Evolutionary conservation across 1,284 basidiomycete genomes (phyloP).

Genomic region (Ustilago vetiveriae): DNA sequence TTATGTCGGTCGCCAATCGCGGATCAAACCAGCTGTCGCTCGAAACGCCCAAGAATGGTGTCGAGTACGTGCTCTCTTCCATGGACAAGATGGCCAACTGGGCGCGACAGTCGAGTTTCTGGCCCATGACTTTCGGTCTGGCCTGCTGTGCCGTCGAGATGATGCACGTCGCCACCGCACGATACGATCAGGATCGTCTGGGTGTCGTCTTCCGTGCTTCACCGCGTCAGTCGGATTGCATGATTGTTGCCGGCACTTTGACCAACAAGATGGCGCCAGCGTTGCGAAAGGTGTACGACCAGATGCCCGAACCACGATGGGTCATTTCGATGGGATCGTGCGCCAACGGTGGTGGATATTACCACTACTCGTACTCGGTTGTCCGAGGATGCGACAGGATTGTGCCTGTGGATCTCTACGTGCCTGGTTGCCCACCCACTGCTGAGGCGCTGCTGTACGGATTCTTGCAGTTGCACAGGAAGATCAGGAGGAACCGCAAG

Average conservation of each 20-base stretch:
- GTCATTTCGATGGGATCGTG: conserved; percentile 99
- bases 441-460: conserved; percentile 83
- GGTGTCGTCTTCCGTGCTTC: conserved; percentile 98
- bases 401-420: conserved; percentile 89
- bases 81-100: conserved; percentile 98
- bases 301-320: conserved; percentile 73
- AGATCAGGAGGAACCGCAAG: conserved; percentile 92
- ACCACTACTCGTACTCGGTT: conserved; percentile 94
- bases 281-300: conserved; percentile 59
- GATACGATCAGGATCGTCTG: conserved; percentile 97
- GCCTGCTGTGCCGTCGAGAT: conserved; percentile 97
- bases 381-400: conserved; percentile 99
- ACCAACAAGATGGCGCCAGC: conserved; percentile 99
- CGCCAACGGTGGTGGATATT: conserved; percentile 98
- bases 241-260: conserved; percentile 99
- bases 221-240: conserved; percentile 96
- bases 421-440: conserved; percentile 84
- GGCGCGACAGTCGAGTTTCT: conserved; percentile 97
- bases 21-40: conserved; percentile 72
- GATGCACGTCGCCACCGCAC: conserved; percentile 92
- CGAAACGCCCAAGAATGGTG: conserved; percentile 87
- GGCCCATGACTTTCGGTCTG: conserved; percentile 99
- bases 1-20: conserved; percentile 63
- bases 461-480: conserved; percentile 88
- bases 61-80: conserved; percentile 95